phyloP scores from a whole-genome alignment of 208 protist genomes.

The Acanthamoeba castellanii region DNA sequence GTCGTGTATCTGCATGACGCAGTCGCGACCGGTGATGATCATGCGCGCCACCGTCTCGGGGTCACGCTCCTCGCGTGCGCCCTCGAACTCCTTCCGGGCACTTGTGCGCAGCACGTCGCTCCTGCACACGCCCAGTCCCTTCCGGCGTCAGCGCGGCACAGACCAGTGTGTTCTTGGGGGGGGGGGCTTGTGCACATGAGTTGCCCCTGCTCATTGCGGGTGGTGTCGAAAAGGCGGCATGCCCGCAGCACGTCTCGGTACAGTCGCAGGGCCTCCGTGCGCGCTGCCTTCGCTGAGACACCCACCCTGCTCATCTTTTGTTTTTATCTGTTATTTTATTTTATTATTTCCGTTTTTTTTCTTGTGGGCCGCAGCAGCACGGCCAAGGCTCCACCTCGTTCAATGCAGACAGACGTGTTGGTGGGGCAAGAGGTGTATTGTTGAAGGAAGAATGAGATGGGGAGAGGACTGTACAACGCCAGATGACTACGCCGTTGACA shows the following conservation, averaged over 20 bases:
- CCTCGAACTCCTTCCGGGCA: constrained; percentile 56
- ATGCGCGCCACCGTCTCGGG: constrained; percentile 25
- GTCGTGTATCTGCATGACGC: constrained; percentile 60
- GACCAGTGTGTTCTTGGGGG: no score
- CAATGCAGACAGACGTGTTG: neutral
- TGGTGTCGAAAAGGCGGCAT: constrained; percentile 1
- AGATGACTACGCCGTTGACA: neutral
- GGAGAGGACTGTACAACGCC: constrained; percentile 4
- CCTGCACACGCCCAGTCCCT: neutral
- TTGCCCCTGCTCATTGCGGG: constrained; percentile 62
- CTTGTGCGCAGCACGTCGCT: constrained; percentile 36
- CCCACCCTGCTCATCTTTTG: neutral
- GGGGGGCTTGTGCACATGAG: constrained; percentile 21
- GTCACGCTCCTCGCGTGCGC: neutral
- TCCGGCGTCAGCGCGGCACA: neutral
- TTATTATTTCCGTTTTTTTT: neutral
- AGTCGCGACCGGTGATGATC: constrained; percentile 63
- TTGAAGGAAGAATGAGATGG: neutral
- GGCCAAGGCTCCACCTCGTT: no score
- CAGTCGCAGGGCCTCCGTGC: constrained; percentile 40
- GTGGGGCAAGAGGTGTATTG: neutral
- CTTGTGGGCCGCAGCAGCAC: no score
- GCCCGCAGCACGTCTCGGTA: constrained; percentile 60
- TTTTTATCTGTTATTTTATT: neutral
- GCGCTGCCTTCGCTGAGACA: neutral